Percentiles rank a stretch among this genome's conserved stretches.
Conservation (phyloP, 1,284 basidiomycete genomes). For the Cutaneotrichosporon spelunceum region DNA sequence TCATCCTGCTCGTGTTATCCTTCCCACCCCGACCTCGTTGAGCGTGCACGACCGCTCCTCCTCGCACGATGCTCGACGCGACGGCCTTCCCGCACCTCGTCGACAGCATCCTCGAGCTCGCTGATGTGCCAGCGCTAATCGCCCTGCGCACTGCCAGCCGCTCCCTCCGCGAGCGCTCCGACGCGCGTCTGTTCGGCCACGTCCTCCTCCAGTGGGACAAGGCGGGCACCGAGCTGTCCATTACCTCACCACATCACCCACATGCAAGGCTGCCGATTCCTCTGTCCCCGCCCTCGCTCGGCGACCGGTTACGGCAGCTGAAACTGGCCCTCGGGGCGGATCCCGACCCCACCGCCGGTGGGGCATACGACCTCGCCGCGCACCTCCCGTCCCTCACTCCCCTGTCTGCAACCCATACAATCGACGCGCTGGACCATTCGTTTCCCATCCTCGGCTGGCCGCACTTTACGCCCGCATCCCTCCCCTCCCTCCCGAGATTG, state of each 20-base stretch:
- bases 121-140: not conserved
- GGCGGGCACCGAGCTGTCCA: not conserved
- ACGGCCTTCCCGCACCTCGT: slow-evolving; percentile 1
- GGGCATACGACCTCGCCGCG: not conserved
- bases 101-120: not conserved
- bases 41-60: too few relatives aligned
- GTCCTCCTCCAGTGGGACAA: slow-evolving; percentile 4
- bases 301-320: not conserved
- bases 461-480: not conserved
- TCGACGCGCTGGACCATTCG: slow-evolving; percentile 1
- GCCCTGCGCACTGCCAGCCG: not conserved
- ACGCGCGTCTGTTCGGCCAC: not conserved
- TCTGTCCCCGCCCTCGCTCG: not conserved
- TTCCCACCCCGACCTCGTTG: too few relatives aligned
- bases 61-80: not conserved
- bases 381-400: not conserved
- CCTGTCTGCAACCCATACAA: not conserved
- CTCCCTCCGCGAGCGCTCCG: not conserved
- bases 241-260: not conserved
- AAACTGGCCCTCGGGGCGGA: not conserved
- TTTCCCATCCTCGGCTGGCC: slow-evolving; percentile 1
- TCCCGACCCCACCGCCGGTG: not conserved
- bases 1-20: too few relatives aligned
- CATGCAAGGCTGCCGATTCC: not conserved
- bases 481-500: not conserved